Percentiles rank a stretch among this genome's conserved stretches.
phyloP scores from a whole-genome alignment of 23 red algal genomes.

The Gracilaria domingensis region DNA sequence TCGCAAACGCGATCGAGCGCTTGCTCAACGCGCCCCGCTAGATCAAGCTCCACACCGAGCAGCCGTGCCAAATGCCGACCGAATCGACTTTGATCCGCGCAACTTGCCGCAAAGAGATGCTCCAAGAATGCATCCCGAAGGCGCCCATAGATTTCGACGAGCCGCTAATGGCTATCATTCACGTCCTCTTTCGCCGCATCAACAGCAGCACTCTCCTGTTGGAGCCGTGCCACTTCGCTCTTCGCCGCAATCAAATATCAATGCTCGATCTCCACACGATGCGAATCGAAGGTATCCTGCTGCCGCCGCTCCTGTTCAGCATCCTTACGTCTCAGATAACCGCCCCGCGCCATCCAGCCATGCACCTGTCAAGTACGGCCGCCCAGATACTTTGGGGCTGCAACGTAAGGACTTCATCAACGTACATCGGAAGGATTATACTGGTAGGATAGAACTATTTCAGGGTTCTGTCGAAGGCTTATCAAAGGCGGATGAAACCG shows the following conservation, averaged over 20 bases:
- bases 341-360: conserved; percentile 5
- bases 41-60: background rate
- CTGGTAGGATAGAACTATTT: conserved; percentile 84
- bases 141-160: background rate
- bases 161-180: conserved; percentile 1
- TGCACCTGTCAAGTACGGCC: conserved; percentile 58
- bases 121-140: conserved; percentile 13
- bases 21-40: background rate
- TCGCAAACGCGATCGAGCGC: conserved; percentile 18
- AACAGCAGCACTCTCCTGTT: background rate
- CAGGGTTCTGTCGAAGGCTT: conserved; percentile 84
- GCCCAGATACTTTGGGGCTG: conserved; percentile 70
- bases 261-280: background rate
- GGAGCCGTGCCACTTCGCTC: background rate
- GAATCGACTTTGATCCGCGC: conserved; percentile 47
- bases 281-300: background rate
- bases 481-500: conserved; percentile 79
- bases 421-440: conserved; percentile 90
- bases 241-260: background rate
- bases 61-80: background rate
- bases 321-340: background rate
- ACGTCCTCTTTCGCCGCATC: background rate
- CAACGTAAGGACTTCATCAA: conserved; percentile 85
- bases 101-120: conserved; percentile 29
- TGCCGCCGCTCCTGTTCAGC: background rate